Evolutionary conservation across 1,284 basidiomycete genomes (phyloP).

Genomic region (Acaromyces ingoldii): DNA sequence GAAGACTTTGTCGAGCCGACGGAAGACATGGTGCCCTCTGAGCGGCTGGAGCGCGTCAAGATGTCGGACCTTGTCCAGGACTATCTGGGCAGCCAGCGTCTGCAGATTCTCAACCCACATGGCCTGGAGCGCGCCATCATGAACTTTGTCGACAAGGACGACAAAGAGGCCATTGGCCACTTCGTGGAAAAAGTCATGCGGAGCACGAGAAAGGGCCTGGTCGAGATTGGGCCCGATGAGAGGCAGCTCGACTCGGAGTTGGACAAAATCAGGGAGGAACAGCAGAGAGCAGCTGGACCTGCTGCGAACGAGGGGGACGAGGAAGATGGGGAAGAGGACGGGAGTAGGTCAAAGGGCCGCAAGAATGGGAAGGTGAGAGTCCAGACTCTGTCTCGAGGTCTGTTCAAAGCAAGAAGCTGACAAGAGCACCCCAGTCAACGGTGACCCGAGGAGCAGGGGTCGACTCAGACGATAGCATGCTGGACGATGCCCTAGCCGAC

Average conservation of each 20-base stretch:
- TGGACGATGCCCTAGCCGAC: conserved; percentile 15
- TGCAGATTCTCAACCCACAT: conserved; percentile 39
- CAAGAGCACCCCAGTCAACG: too few relatives aligned
- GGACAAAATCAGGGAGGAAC: conserved; percentile 8
- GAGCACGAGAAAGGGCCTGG: conserved; percentile 23
- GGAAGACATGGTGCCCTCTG: conserved; percentile 14
- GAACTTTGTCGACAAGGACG: conserved; percentile 48
- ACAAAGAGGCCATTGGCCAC: conserved; percentile 34
- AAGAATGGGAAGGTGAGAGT: too few relatives aligned
- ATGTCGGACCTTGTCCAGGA: conserved; percentile 38
- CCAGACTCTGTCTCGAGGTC: too few relatives aligned
- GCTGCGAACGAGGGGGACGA: conserved; percentile 14
- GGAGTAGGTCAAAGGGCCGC: background rate
- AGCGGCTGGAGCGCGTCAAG: conserved; percentile 35
- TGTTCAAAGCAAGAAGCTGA: too few relatives aligned
- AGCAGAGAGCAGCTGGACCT: conserved; percentile 7
- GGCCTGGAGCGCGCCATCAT: conserved; percentile 40
- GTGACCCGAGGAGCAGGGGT: background rate
- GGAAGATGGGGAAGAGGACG: conserved; percentile 10
- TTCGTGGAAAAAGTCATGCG: conserved; percentile 34
- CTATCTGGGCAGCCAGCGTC: conserved; percentile 35
- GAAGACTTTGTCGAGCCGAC: conserved; percentile 8
- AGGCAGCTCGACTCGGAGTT: conserved; percentile 24
- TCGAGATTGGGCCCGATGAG: conserved; percentile 34
- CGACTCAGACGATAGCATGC: conserved; percentile 35